Evolutionary conservation across 2,329 filamentous ascomycete genomes (phyloP), one percentile per base, ranked within the genome.

Genomic region (Venturia asperata): DNA sequence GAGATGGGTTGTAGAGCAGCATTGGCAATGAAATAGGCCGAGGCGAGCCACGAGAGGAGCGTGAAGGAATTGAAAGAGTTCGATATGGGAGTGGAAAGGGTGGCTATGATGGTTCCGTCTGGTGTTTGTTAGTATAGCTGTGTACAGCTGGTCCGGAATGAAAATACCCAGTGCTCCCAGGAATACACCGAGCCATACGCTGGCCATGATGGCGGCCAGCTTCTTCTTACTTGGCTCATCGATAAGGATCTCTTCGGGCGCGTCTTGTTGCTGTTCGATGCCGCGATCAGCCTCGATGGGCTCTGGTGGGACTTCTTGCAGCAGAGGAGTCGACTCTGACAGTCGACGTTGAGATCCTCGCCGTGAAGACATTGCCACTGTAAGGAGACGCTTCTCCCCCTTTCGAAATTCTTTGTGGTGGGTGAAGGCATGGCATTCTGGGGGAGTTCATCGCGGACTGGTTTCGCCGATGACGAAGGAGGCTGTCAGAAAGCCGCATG

Each of bases 51-150:
- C 64, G 85, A 88, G 3, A 96, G 82, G 4, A 94, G 81, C 24
- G 87, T 88, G 37, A 96, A 84, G 0, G 90, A 95, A 66, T 87
- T 81, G 76, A 96, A 96, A 55, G 88, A 88, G 72, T 86, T 89
- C 30, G 90, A 90, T 68, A 97, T 96, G 9, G 92, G 90, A 0
- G 85, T 89, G 0, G 90, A 88, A 0, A 96, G 82, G 0, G 92
- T 96, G 10, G 92, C 91, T 69, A 96, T 90, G 68, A 96, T 88
- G 61, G 90, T 94, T 1, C 84, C 85, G 76, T 96, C 91, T 78
- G 27, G 19, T 39, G 39, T 19, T 17, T 47, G 61, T 68, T 52
- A 67, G 66, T 55, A 58, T 21, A 42, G n/a, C 34, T 24, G 10
- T 42, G 17, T 66, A 9, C 24, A 65, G 61, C 24, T 47, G 34